Percentiles rank a stretch among this genome's conserved stretches.
Evolutionary conservation across 2,329 filamentous ascomycete species (phyloP).

Genomic region (Fusarium sp.): DNA sequence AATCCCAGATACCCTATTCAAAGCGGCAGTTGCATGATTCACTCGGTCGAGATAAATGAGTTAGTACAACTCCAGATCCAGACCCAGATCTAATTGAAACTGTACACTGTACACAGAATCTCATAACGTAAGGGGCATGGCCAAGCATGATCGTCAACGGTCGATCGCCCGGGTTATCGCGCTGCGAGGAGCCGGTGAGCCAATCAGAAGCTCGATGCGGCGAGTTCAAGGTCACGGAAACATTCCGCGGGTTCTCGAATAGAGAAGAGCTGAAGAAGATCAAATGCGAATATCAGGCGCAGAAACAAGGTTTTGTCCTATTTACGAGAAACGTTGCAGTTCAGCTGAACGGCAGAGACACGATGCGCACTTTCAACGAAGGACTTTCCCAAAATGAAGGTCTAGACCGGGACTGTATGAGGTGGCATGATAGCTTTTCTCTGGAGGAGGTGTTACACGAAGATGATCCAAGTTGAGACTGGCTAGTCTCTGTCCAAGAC

Average conservation of each 20-base stretch:
- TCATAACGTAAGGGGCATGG: background rate
- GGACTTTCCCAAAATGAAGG: background rate
- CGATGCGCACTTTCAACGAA: background rate
- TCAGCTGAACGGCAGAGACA: constrained; percentile 27
- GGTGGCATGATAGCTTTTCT: background rate
- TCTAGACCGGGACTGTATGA: background rate
- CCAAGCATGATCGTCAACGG: constrained; percentile 18
- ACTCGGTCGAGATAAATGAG: background rate
- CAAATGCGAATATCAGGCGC: background rate
- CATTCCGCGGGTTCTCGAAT: background rate
- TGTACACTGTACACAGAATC: background rate
- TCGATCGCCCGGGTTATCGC: constrained; percentile 14
- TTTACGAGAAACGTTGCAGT: background rate
- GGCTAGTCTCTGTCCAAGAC: background rate
- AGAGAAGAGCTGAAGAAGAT: constrained; percentile 36
- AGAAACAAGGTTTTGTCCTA: constrained; percentile 7
- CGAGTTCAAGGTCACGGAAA: background rate
- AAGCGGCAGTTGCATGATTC: background rate
- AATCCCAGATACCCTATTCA: background rate
- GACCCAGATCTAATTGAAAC: background rate
- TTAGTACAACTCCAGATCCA: background rate
- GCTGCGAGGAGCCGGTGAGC: background rate
- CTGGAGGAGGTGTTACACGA: background rate
- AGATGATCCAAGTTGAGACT: constrained; percentile 31
- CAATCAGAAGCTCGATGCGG: background rate